Evolutionary conservation across 2,329 filamentous ascomycete species (phyloP).

Genomic region (Phialophora verrucosa): DNA sequence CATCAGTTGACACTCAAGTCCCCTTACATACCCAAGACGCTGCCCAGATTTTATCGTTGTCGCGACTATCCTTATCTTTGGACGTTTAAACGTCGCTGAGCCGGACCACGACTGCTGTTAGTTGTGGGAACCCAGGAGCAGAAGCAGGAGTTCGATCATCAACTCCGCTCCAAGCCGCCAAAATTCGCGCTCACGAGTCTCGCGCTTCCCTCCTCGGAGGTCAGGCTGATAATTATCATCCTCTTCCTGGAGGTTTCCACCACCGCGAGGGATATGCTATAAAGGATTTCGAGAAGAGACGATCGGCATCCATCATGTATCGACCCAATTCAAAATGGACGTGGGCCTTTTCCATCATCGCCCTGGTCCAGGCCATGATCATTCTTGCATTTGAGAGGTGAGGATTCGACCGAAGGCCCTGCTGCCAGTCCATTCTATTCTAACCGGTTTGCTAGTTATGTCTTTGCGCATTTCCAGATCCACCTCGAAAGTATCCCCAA

Average conservation of each 20-base stretch:
- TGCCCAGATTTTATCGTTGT: not conserved
- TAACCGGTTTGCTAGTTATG: conserved; percentile 65
- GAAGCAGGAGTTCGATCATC: conserved; percentile 2
- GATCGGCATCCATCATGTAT: conserved; percentile 60
- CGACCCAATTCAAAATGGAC: conserved; percentile 86
- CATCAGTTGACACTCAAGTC: conserved; percentile 14
- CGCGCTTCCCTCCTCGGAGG: conserved; percentile 65
- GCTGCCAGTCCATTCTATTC: not conserved
- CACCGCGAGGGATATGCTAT: conserved; percentile 57
- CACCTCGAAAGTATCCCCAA: conserved; percentile 53
- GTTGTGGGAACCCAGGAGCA: conserved; percentile 30
- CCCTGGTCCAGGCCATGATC: conserved; percentile 76
- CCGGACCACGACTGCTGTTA: conserved; percentile 27
- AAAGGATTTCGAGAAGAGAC: conserved; percentile 38
- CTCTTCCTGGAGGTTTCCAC: conserved; percentile 57
- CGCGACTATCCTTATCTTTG: conserved; percentile 11
- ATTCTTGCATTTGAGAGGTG: conserved; percentile 87
- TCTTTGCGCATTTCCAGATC: conserved; percentile 84
- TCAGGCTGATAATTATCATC: conserved; percentile 58
- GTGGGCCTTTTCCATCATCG: conserved; percentile 78
- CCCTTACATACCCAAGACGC: conserved; percentile 2
- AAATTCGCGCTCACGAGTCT: conserved; percentile 63
- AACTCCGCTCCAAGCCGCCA: conserved; percentile 43
- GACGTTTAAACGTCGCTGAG: conserved; percentile 29
- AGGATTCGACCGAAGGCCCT: conserved; percentile 49